Evolutionary conservation across 495 filamentous ascomycete genomes (phyloP), one percentile per base, ranked within the genome.

Genomic region (Lophiostoma macrostomum): DNA sequence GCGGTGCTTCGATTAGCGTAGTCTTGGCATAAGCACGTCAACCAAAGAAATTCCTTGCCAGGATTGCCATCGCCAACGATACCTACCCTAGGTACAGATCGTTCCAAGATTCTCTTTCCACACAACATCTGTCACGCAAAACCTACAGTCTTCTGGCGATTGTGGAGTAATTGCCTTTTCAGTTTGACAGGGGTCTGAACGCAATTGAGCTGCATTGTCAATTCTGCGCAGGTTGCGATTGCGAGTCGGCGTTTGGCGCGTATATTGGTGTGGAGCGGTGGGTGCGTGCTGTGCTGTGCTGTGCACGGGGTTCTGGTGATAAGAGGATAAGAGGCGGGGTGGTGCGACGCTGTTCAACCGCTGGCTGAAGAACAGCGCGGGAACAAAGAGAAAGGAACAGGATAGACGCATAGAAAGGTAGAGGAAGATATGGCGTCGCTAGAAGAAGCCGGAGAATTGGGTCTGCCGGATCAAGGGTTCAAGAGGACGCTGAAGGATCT

Each of bases 401-500:
- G 38, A 24, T 4, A 49, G 46, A 11, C 10, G 27, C 18, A 23
- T 19, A 16, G n/a, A 23, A 28, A 4, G 23, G n/a, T 16, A 10
- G 29, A 40, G 35, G 16, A 14, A 12, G 45, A 19, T 1, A 43
- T 35, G 37, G 42, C 30, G 45, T 35, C 18, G 41, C 18, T 34
- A 27, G 8, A 53, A 53, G 22, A 49, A 45, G 14, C n/a, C n/a
- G n/a, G n/a, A n/a, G 61, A 58, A 32, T 30, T 60, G 42, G 64
- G 61, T 25, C 5, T 31, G 0, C 51, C 52, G 22, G 53, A 46
- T 18, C 55, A 61, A 23, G 63, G 65, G 23, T 27, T 67, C 16
- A 27, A 31, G 46, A 74, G 75, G 61, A 88, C 89, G n/a, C 65
- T 85, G 61, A 99, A 99, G 74, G 94, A 99, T 70, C 74, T 97